Evolutionary conservation across 1,139 yeast species (phyloP), one percentile per base, ranked within the genome.

Genomic region (Debaryomyces nepalensis): DNA sequence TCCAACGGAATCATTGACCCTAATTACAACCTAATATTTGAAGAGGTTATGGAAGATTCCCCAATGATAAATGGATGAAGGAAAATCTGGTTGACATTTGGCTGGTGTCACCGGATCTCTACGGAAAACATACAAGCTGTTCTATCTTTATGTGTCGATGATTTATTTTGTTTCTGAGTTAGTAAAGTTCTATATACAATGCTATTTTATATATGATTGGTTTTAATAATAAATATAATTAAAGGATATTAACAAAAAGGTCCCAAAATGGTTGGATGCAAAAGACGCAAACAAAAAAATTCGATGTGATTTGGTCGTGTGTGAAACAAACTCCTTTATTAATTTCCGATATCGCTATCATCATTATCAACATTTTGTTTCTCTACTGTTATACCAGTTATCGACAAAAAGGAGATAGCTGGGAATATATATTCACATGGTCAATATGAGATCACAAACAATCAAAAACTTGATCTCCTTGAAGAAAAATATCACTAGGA

Each of bases 21-120:
- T n/a, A 47, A 55, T 31, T 63, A 60, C 46, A 63, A 63, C 43
- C 48, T 61, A 41, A 55, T 62, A 15, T 64, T 64, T 46, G 64
- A 64, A 39, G 67, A 63, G 26, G 65, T 60, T 15, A 55, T 62
- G 54, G 65, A 63, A 33, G 64, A 61, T 39, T 44, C 51, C 39
- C 52, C 45, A 37, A 47, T 51, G 32, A 47, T 55, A 30, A 55
- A 55, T 40, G 51, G 46, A 31, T 54, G 44, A 47, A 10, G 8
- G n/a, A 10, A 16, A 10, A 8, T 29, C 32, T 5, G 32, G 32
- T n/a, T 18, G n/a, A 21, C n/a, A 18, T 10, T 29, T 29, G 18
- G 14, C 20, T 29, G n/a, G 21, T 8, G 18, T n/a, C 3, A 12
- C 5, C 32, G 32, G 32, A 10, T 16, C 18, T 10, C n/a, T 29